Base-by-base conservation (phyloP, 2,329 filamentous ascomycete genomes). In the Epichloe hybrida region DNA sequence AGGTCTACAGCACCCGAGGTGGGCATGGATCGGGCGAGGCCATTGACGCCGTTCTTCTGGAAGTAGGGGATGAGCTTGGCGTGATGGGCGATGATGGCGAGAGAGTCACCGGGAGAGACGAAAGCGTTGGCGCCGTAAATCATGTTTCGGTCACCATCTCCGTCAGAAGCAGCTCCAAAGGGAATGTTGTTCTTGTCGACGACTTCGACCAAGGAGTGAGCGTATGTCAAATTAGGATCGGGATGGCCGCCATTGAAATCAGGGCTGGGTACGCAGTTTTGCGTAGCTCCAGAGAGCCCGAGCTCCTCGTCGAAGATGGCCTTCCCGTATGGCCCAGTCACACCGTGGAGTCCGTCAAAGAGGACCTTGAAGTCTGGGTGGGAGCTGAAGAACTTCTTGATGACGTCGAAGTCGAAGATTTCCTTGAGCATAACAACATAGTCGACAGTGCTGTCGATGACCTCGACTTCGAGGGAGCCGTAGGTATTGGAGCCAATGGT, bases 81-180 rank as follows among this genome's bases (percentile, higher is more conserved):
- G 67, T 98, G 85, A 75, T 98, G 93, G 46, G 93, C 89, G 64
- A 98, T 98, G 67, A 98, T 98, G 64, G 93, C 93, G 62, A 98
- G 76, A 63, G 88, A 95, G 75, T 98, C 93, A 64, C 93, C 93
- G 7, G 93, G 93, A 7, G 91, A 97, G 55, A 98, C 93, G 64
- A 98, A 98, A 43, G 86, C 83, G 63, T 94, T 91, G 58, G 91
- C 90, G 56, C 93, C 93, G 72, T 98, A 98, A 65, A 98, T 98
- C 93, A 98, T 98, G 81, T 98, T 98, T 61, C 93, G 87, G 75
- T 98, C 93, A 62, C 93, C 93, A 62, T 98, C 93, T 60, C 93
- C 93, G 60, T 98, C 93, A 56, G 88, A 95, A 46, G 93, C 93
- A 53, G 93, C 93, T 64, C 93, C 93, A 62, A 98, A 98, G 64